Evolutionary conservation across 768 basidiomycete species (phyloP).

Genomic region (Hirschioporus abietinus): DNA sequence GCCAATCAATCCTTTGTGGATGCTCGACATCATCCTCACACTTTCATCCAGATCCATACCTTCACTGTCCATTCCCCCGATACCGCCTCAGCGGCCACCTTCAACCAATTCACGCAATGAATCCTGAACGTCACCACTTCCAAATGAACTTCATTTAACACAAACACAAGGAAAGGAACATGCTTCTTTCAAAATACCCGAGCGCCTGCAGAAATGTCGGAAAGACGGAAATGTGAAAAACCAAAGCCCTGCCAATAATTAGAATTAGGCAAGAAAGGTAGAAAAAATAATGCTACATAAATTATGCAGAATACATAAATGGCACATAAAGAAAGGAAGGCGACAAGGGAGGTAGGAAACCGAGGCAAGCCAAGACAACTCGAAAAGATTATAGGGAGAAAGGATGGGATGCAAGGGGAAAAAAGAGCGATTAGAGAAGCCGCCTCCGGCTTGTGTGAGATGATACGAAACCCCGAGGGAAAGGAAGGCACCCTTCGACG

Average conservation of each 20-base stretch:
- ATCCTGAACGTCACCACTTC: too few relatives aligned
- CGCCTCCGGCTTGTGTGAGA: not conserved
- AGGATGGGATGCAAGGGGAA: not conserved
- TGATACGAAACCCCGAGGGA: not conserved
- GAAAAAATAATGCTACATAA: slow-evolving; percentile 1
- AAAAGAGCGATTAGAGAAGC: not conserved
- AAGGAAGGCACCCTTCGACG: not conserved
- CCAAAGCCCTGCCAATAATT: not conserved
- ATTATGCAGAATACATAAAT: not conserved
- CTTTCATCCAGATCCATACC: too few relatives aligned
- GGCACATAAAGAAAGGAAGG: not conserved
- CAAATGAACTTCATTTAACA: too few relatives aligned
- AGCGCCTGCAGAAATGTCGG: too few relatives aligned
- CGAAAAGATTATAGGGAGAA: not conserved
- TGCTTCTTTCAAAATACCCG: too few relatives aligned
- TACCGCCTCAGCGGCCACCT: too few relatives aligned
- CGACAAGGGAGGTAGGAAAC: not conserved
- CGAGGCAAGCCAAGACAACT: not conserved
- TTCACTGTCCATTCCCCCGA: too few relatives aligned
- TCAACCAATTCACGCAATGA: too few relatives aligned
- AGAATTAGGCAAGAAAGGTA: not conserved
- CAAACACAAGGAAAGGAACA: too few relatives aligned
- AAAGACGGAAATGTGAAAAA: too few relatives aligned
- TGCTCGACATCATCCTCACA: too few relatives aligned
- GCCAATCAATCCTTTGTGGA: too few relatives aligned